Evolutionary conservation across 1,284 basidiomycete species (phyloP), one percentile per base, ranked within the genome.

Genomic region (Ustilago shanxiensis): DNA sequence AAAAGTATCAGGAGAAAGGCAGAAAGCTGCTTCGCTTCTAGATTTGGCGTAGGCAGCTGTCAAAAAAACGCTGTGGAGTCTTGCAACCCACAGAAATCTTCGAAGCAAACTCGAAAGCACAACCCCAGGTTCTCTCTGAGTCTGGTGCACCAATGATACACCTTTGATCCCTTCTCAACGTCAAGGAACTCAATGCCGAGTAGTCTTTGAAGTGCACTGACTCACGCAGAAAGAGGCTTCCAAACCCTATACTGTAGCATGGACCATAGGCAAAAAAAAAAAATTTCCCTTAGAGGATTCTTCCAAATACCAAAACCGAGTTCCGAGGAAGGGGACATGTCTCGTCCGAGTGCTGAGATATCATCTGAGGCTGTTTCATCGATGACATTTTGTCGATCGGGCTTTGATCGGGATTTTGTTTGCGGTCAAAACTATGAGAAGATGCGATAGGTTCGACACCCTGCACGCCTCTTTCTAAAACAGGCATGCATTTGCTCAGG

Each of bases 11-110:
- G 39, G 28, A 33, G 47, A 57, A 49, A 33, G n/a, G n/a, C n/a
- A n/a, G 39, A n/a, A 44, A 20, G n/a, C 20, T 20, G 14, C 37
- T 39, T 39, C 10, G 49, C 62, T 44, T 58, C 49, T 22, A 53
- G 62, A 52, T 64, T 39, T 57, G 55, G 55, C 62, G 57, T 47
- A 13, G 20, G 60, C 28, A 28, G 33, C 41, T 63, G 52, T 47
- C 35, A 61, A 41, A 35, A 41, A 35, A 22, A n/a, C 44, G 50
- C 47, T 64, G 54, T 57, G 62, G 54, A 52, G 35, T 57, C 53
- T 56, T 47, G 60, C 18, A 49, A 52, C 16, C 58, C 41, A 28
- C 58, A 56, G 45, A 55, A 33, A 3, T 54, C 28, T 60, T 60
- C 20, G 58, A 24, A 20, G 10, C 13, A 35, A 13, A 29, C 20